A percentile compares a stretch with the other conserved stretches of the same genome.
Conservation (phyloP, 73 alveolate genomes). For the Paramecium sonneborni region DNA sequence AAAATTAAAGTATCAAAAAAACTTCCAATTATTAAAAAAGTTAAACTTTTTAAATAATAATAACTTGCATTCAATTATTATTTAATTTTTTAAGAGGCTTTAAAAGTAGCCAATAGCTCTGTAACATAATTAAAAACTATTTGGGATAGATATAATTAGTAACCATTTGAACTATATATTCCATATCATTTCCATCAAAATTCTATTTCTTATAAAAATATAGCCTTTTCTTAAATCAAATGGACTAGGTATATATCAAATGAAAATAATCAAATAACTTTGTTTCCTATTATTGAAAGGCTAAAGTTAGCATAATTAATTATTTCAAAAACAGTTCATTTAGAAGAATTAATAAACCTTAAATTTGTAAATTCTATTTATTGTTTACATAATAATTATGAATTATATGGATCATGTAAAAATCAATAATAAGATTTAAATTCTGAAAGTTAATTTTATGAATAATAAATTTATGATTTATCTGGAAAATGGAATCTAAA, state of each 20-base stretch:
- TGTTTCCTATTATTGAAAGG: not conserved
- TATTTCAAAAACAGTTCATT: not conserved
- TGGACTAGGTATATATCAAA: not conserved
- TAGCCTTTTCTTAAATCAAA: not conserved
- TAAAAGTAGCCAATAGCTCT: not conserved
- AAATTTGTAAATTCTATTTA: not conserved
- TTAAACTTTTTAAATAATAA: not conserved
- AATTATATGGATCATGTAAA: not conserved
- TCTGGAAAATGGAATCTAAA: not conserved
- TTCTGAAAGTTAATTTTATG: not conserved
- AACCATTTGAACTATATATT: conserved; percentile 1
- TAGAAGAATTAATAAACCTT: not conserved
- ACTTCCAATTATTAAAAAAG: conserved; percentile 3
- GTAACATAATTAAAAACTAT: not conserved
- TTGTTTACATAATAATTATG: conserved; percentile 31
- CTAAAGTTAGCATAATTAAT: conserved; percentile 9
- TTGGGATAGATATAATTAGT: not conserved
- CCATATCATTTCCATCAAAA: not conserved
- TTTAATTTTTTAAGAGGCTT: not conserved
- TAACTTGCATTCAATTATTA: not conserved
- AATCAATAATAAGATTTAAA: not conserved
- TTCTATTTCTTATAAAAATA: not conserved
- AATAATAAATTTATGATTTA: not conserved
- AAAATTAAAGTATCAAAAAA: not conserved
- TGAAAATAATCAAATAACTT: not conserved